Percentiles rank a stretch among this genome's conserved stretches.
These are phyloP conservation scores for Hypomyces rosellus DNA, from an alignment of 2,329 filamentous ascomycete species.

Conservation along the genomic window DNA sequence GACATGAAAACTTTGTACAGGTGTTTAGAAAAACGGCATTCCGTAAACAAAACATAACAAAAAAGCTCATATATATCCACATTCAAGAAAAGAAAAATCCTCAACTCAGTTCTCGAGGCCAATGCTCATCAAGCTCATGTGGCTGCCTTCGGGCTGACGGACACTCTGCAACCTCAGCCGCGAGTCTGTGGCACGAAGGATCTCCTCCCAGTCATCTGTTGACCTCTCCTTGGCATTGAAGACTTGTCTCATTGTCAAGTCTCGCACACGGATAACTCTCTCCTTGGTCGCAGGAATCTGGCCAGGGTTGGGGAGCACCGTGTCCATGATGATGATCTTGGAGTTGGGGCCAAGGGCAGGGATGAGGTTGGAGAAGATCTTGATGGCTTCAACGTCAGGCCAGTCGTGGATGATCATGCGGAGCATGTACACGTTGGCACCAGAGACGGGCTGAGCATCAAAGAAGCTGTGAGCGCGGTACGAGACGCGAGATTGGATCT, in stretches of 20 bases:
- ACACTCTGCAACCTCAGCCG: background rate
- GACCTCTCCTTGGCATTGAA: constrained; percentile 1
- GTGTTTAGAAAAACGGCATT: no score
- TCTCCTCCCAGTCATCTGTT: background rate
- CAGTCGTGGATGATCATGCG: constrained; percentile 42
- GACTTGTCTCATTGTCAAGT: constrained; percentile 6
- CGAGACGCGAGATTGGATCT: constrained; percentile 10
- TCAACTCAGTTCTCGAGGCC: no score
- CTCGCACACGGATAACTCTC: background rate
- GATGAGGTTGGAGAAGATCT: constrained; percentile 19
- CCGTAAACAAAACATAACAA: no score
- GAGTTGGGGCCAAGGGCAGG: background rate
- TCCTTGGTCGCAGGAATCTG: background rate
- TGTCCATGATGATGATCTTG: background rate
- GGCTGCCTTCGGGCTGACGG: background rate
- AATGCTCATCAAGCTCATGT: no score
- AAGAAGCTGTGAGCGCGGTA: constrained; percentile 20
- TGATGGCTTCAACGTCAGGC: constrained; percentile 29
- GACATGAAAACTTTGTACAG: no score
- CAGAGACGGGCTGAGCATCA: constrained; percentile 18
- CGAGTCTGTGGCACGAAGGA: background rate
- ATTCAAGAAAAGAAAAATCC: no score
- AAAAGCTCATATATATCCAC: no score
- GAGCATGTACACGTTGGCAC: constrained; percentile 35
- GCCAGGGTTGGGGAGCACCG: background rate